These are phyloP conservation scores for Begonia peltatifolia DNA, from an alignment of 306 rosid genomes.

Conservation along the genomic window DNA sequence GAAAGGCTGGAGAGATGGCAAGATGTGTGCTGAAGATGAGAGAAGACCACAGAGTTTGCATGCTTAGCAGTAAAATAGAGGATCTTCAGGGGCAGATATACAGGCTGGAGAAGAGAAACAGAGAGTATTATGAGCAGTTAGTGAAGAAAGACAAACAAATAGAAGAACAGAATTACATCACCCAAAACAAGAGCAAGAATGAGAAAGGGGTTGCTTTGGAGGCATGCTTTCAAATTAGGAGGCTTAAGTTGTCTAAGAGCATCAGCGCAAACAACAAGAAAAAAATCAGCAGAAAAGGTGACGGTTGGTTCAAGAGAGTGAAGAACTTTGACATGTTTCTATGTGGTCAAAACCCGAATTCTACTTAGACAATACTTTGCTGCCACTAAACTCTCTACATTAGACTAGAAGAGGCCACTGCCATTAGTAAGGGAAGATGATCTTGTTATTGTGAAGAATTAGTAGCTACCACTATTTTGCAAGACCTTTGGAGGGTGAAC, in stretches of 20 bases:
- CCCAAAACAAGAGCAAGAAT: conserved; percentile 9
- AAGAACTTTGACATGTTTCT: conserved; percentile 66
- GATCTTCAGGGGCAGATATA: conserved; percentile 77
- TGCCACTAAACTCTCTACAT: too few relatives aligned
- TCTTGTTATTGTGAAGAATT: too few relatives aligned
- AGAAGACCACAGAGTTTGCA: conserved; percentile 67
- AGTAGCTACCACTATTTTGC: too few relatives aligned
- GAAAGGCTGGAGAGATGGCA: conserved; percentile 71
- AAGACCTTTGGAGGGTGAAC: too few relatives aligned
- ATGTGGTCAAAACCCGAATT: conserved; percentile 43
- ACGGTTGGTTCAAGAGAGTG: conserved; percentile 42
- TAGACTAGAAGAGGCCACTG: too few relatives aligned
- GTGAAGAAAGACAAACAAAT: conserved; percentile 19
- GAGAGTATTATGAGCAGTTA: conserved; percentile 60
- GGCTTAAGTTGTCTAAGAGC: conserved; percentile 24
- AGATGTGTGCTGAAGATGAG: conserved; percentile 67
- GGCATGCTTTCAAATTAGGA: conserved; percentile 40
- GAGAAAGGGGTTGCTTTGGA: conserved; percentile 35
- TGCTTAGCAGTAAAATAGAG: conserved; percentile 63
- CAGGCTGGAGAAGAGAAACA: conserved; percentile 82
- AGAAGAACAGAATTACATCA: conserved; percentile 5
- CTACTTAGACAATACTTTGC: conserved; percentile 9
- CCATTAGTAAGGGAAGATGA: too few relatives aligned
- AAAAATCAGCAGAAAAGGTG: background rate
- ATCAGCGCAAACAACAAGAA: background rate